A percentile compares a stretch with the other conserved stretches of the same genome.
These are phyloP conservation scores for Lipomyces sp. DNA, from an alignment of 805 yeast genomes.

Conservation along the genomic window DNA sequence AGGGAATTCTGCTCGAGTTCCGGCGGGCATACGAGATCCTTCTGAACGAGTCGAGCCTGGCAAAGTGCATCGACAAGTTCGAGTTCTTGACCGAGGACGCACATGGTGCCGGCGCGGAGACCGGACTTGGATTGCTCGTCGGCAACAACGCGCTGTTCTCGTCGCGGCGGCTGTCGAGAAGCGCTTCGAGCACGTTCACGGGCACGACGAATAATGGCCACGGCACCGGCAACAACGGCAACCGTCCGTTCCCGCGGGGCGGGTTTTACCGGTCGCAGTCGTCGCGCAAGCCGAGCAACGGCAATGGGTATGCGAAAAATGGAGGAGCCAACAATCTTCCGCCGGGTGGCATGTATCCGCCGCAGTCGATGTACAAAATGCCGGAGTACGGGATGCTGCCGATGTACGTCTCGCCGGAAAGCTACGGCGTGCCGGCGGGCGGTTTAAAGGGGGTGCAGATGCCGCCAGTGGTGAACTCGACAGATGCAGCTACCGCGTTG, in stretches of 20 bases:
- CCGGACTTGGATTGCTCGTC: slow-evolving; percentile 3
- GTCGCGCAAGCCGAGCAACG: slow-evolving; percentile 3
- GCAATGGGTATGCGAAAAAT: background rate
- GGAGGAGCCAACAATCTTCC: background rate
- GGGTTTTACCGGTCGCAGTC: slow-evolving; percentile 8
- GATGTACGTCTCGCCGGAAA: slow-evolving; percentile 2
- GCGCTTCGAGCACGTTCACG: slow-evolving; percentile 2
- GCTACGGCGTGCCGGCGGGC: background rate
- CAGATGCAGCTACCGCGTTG: too few relatives aligned
- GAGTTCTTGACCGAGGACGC: slow-evolving; percentile 19
- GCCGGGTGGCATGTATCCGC: slow-evolving; percentile 17
- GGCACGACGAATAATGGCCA: background rate
- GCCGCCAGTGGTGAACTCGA: too few relatives aligned
- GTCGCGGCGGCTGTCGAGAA: slow-evolving; percentile 1
- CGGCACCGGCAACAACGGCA: too few relatives aligned
- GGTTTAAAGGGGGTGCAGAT: too few relatives aligned
- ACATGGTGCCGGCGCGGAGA: background rate
- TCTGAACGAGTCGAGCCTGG: slow-evolving; percentile 8
- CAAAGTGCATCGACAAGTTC: slow-evolving; percentile 14
- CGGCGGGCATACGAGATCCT: slow-evolving; percentile 29
- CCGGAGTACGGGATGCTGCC: slow-evolving; percentile 15
- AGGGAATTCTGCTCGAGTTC: slow-evolving; percentile 31
- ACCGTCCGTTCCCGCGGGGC: slow-evolving; percentile 9
- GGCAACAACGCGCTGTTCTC: background rate
- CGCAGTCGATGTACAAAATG: slow-evolving; percentile 10